These are phyloP conservation scores for Pseudocercospora cruenta DNA, from an alignment of 2,329 filamentous ascomycete genomes.

Conservation along the genomic window DNA sequence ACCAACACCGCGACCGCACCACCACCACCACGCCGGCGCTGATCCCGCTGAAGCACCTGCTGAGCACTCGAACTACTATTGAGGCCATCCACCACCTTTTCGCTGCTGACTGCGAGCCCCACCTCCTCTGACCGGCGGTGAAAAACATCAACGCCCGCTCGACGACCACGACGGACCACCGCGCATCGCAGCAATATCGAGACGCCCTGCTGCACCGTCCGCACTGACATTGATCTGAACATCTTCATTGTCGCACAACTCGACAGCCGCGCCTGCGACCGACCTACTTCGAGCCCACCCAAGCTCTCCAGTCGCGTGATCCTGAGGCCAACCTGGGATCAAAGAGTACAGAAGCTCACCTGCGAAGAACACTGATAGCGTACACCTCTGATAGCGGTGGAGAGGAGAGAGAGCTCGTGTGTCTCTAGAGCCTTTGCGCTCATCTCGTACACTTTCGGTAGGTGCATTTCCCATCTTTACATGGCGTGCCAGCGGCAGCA, in stretches of 20 bases:
- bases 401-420: slow-evolving; percentile 22
- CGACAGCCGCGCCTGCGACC: slow-evolving; percentile 8
- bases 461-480: slow-evolving; percentile 19
- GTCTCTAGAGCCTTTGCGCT: slow-evolving; percentile 37
- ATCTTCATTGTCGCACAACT: neutral
- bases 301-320: slow-evolving; percentile 24
- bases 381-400: slow-evolving; percentile 3
- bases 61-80: slow-evolving; percentile 1
- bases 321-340: slow-evolving; percentile 16
- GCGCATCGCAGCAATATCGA: slow-evolving; percentile 4
- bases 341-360: slow-evolving; percentile 19
- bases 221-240: neutral
- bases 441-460: slow-evolving; percentile 36
- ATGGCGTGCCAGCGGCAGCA: neutral
- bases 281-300: neutral
- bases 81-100: neutral
- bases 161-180: neutral
- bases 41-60: slow-evolving; percentile 5
- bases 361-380: slow-evolving; percentile 9
- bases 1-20: slow-evolving; percentile 5
- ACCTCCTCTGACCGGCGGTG: slow-evolving; percentile 12
- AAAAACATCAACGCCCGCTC: neutral
- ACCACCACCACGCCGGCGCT: slow-evolving; percentile 3
- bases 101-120: slow-evolving; percentile 20
- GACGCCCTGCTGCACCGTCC: slow-evolving; percentile 4